Evolutionary conservation across 2,329 filamentous ascomycete genomes (phyloP).

Genomic region (Botrytis medusae): DNA sequence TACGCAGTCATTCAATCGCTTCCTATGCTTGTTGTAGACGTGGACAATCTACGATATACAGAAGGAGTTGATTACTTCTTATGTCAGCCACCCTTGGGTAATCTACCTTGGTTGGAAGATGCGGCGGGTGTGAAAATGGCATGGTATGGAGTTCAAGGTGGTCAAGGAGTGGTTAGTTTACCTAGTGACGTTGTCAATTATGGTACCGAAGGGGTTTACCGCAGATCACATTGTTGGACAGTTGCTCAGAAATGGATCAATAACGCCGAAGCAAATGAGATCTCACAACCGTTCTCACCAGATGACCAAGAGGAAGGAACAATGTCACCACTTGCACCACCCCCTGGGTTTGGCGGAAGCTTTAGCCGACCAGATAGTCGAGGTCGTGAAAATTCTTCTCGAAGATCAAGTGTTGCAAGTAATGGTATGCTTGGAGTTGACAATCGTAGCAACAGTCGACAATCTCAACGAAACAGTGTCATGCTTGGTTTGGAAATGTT

Average conservation of each 20-base stretch:
- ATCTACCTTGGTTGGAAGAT: conserved; percentile 71
- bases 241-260: conserved; percentile 58
- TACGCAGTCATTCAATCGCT: conserved; percentile 76
- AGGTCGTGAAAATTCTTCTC: conserved; percentile 22
- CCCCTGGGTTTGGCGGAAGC: conserved; percentile 33
- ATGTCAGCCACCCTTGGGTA: conserved; percentile 71
- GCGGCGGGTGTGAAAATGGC: conserved; percentile 59
- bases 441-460: conserved; percentile 18
- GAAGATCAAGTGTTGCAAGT: conserved; percentile 21
- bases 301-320: conserved; percentile 1
- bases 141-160: conserved; percentile 74
- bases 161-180: conserved; percentile 59
- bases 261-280: conserved; percentile 5
- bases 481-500: conserved; percentile 37
- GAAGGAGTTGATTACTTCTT: conserved; percentile 80
- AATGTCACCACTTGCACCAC: conserved; percentile 34
- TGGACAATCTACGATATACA: conserved; percentile 65
- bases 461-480: conserved; percentile 34
- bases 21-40: conserved; percentile 75
- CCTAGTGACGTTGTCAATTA: conserved; percentile 62
- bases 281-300: background rate
- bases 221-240: conserved; percentile 68
- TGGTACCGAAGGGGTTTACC: conserved; percentile 66
- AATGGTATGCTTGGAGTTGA: conserved; percentile 9
- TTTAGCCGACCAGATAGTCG: conserved; percentile 28